These are phyloP conservation scores for Tuber borchii DNA, from an alignment of 495 filamentous ascomycete species.

Conservation along the genomic window DNA sequence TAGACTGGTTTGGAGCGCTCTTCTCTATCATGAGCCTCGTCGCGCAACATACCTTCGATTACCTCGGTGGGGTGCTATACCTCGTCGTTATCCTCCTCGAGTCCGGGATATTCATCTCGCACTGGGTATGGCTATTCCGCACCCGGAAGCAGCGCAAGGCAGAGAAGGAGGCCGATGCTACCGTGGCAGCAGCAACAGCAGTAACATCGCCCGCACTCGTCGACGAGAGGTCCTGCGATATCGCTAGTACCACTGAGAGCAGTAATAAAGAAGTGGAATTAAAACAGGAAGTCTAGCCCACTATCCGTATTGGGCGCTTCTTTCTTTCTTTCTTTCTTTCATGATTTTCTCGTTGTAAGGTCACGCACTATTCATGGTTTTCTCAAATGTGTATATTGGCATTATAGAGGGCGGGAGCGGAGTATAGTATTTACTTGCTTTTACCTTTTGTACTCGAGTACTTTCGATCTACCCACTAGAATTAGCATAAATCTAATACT, in stretches of 20 bases:
- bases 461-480: too few species aligned
- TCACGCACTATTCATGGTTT: neutral
- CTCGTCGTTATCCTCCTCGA: conserved; percentile 63
- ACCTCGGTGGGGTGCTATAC: conserved; percentile 63
- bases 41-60: conserved; percentile 63
- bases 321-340: neutral
- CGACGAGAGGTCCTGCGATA: neutral
- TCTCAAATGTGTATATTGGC: neutral
- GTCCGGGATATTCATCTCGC: conserved; percentile 61
- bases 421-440: neutral
- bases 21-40: conserved; percentile 71
- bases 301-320: neutral
- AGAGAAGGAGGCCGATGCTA: conserved; percentile 46
- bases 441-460: too few species aligned
- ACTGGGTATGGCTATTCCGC: conserved; percentile 60
- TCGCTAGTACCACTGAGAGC: neutral
- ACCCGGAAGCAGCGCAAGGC: conserved; percentile 55
- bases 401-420: neutral
- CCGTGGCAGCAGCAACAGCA: neutral
- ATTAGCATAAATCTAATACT: neutral
- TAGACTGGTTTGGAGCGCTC: conserved; percentile 66
- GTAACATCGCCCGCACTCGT: neutral
- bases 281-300: neutral
- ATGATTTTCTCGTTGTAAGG: neutral
- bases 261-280: neutral